phyloP scores from a whole-genome alignment of 2,329 filamentous ascomycete genomes.

The Botrytis galanthina region DNA sequence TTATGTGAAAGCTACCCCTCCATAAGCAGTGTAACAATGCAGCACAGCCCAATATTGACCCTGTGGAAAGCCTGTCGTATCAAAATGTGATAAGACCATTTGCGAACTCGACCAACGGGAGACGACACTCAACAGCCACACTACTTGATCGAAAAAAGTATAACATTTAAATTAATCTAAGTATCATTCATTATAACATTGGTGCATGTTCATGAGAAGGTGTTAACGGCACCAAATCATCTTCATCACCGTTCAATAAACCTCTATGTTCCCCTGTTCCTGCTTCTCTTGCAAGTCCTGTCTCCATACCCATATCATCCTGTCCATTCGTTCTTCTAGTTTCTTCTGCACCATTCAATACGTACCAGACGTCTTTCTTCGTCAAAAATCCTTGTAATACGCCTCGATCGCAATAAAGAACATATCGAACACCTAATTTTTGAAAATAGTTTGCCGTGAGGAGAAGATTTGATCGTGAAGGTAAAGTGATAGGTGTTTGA shows the following conservation, averaged over 20 bases:
- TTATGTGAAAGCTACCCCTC: neutral
- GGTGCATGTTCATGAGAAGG: constrained; percentile 26
- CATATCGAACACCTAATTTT: constrained; percentile 85
- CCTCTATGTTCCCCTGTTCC: constrained; percentile 45
- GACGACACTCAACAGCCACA: neutral
- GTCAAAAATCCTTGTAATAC: constrained; percentile 81
- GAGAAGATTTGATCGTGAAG: constrained; percentile 71
- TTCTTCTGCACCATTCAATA: constrained; percentile 76
- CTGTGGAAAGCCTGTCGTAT: neutral
- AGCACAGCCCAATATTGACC: neutral
- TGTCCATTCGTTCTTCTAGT: constrained; percentile 44
- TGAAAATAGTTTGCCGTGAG: constrained; percentile 93
- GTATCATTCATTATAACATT: constrained; percentile 30
- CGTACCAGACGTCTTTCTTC: constrained; percentile 96
- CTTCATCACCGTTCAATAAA: constrained; percentile 42
- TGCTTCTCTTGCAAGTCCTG: constrained; percentile 43
- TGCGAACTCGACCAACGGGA: neutral
- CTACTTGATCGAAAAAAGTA: neutral
- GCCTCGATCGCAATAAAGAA: constrained; percentile 82
- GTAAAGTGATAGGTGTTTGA: constrained; percentile 90
- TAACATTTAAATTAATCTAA: neutral
- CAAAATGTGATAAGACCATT: neutral
- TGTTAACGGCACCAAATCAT: constrained; percentile 28
- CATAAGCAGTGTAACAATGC: constrained; percentile 2
- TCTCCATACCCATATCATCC: constrained; percentile 39